Conservation (phyloP, 2,329 filamentous ascomycete genomes). For the Phaeosphaeriaceae sp. region DNA sequence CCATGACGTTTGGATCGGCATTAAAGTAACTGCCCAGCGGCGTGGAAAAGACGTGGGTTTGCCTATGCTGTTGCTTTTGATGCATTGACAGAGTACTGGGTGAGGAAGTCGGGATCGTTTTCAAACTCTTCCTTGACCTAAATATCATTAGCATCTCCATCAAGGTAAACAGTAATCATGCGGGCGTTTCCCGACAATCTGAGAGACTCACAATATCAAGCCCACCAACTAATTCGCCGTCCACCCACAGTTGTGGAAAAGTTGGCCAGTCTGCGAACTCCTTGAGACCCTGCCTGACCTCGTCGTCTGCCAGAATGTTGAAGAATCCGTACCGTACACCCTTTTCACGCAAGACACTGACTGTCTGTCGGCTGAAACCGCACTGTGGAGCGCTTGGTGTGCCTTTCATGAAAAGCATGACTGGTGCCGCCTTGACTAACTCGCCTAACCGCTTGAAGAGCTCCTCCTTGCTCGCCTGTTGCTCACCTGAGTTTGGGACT, state of each 20-base stretch:
- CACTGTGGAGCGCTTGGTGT: slow-evolving; percentile 86
- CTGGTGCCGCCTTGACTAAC: slow-evolving; percentile 91
- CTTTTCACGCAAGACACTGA: slow-evolving; percentile 83
- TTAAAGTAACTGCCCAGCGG: too few species aligned
- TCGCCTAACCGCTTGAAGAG: slow-evolving; percentile 80
- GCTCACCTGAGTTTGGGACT: slow-evolving; percentile 46
- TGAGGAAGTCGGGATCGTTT: slow-evolving; percentile 82
- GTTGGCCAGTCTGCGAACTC: slow-evolving; percentile 99
- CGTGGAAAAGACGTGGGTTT: not conserved
- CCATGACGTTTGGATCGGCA: too few species aligned
- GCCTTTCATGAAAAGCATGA: slow-evolving; percentile 99
- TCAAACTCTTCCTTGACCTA: slow-evolving; percentile 94
- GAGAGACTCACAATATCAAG: slow-evolving; percentile 83
- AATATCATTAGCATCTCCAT: slow-evolving; percentile 27
- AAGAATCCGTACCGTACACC: slow-evolving; percentile 98
- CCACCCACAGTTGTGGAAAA: slow-evolving; percentile 92
- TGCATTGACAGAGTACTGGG: slow-evolving; percentile 64
- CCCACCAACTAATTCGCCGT: slow-evolving; percentile 88
- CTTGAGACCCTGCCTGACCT: slow-evolving; percentile 95
- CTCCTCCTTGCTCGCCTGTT: slow-evolving; percentile 73
- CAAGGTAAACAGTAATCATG: too few species aligned
- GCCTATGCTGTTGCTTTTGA: slow-evolving; percentile 13
- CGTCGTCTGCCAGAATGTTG: slow-evolving; percentile 97
- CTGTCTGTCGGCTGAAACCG: slow-evolving; percentile 90
- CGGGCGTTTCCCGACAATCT: too few species aligned